Conservation (phyloP, 192 early-diverging fungal genomes). For the Chytriomyces sp. region DNA sequence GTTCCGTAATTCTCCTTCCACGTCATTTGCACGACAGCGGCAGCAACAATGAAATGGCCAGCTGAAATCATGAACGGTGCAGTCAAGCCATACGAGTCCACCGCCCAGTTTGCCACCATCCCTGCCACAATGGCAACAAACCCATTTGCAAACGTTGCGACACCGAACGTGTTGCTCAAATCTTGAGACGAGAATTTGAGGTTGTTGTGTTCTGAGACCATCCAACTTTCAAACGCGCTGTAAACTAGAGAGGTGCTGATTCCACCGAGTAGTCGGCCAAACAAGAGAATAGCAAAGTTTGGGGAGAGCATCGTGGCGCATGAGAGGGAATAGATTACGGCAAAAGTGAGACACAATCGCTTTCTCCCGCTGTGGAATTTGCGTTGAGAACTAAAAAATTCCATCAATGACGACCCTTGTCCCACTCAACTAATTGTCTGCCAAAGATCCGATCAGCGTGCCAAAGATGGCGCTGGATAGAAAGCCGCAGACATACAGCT, state of each 20-base stretch:
- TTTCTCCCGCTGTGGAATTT: conserved; percentile 45
- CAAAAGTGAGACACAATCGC: conserved; percentile 44
- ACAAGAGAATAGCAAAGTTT: conserved; percentile 40
- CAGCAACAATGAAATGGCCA: conserved; percentile 54
- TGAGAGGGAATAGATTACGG: conserved; percentile 43
- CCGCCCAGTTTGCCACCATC: conserved; percentile 67
- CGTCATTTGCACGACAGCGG: conserved; percentile 51
- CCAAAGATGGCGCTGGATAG: conserved; percentile 72
- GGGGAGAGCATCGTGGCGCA: conserved; percentile 48
- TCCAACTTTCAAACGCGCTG: conserved; percentile 59
- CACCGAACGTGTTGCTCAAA: conserved; percentile 68
- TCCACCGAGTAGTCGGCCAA: conserved; percentile 56
- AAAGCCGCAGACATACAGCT: conserved; percentile 76
- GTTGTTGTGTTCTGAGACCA: conserved; percentile 49
- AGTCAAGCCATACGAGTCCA: conserved; percentile 56
- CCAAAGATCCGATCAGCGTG: conserved; percentile 70
- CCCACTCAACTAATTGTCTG: conserved; percentile 51
- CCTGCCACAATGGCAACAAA: conserved; percentile 69
- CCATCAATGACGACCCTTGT: not conserved
- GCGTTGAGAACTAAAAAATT: conserved; percentile 4
- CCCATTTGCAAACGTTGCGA: conserved; percentile 71
- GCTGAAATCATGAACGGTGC: conserved; percentile 71
- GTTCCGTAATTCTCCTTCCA: conserved; percentile 82
- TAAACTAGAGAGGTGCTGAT: conserved; percentile 55
- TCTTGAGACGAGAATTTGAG: conserved; percentile 54